These are phyloP conservation scores for Apodospora peruviana DNA, from an alignment of 495 filamentous ascomycete genomes.

Conservation along the genomic window DNA sequence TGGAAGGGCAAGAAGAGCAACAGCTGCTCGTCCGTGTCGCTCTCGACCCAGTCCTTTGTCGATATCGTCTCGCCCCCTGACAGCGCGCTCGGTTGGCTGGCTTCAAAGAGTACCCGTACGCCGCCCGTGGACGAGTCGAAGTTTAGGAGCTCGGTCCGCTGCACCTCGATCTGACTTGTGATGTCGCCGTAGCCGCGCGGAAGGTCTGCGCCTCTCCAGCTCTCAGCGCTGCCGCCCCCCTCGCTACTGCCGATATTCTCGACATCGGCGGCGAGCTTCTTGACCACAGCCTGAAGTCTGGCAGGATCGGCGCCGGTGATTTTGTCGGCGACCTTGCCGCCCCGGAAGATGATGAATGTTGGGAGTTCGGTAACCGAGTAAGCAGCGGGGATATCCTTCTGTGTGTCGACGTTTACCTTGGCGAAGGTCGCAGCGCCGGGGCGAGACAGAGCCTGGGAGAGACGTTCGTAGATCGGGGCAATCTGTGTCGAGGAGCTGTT, in stretches of 20 bases:
- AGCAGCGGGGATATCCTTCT: constrained; percentile 63
- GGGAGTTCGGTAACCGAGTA: constrained; percentile 73
- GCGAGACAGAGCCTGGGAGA: constrained; percentile 65
- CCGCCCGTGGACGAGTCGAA: constrained; percentile 62
- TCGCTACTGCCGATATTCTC: constrained; percentile 44
- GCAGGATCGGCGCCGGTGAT: constrained; percentile 68
- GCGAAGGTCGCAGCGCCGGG: constrained; percentile 73
- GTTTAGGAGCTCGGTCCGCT: constrained; percentile 83
- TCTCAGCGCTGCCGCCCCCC: constrained; percentile 38
- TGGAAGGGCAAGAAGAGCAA: constrained; percentile 93
- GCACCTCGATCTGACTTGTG: constrained; percentile 70
- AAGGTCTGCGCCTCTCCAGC: constrained; percentile 68
- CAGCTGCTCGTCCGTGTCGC: constrained; percentile 96
- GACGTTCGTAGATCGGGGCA: constrained; percentile 76
- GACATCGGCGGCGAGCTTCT: constrained; percentile 67
- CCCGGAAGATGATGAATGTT: constrained; percentile 87
- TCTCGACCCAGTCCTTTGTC: constrained; percentile 87
- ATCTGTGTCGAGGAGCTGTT: constrained; percentile 81
- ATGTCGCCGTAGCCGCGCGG: constrained; percentile 81
- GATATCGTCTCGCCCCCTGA: constrained; percentile 53
- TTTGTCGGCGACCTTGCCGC: constrained; percentile 56
- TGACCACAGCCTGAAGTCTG: constrained; percentile 62
- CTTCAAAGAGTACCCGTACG: constrained; percentile 67
- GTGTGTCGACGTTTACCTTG: constrained; percentile 78
- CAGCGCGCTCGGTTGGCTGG: constrained; percentile 58